Conservation (phyloP, 1,284 basidiomycete species). For the Anthracocystis panici-leucophaei region DNA sequence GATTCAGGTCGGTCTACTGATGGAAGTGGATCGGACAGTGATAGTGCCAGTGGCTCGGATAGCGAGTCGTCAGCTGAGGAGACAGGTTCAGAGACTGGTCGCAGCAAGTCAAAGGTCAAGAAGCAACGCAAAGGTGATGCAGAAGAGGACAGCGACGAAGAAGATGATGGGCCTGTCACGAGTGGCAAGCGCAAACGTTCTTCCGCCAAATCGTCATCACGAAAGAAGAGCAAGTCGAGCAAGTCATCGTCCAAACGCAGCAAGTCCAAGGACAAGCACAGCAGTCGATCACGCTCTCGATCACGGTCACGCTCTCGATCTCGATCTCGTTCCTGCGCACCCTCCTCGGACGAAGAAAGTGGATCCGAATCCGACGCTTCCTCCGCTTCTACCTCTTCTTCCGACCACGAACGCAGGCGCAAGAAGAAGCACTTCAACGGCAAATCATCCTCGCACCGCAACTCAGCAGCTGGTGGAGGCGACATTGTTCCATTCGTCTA, state of each 20-base stretch:
- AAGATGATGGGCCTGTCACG: conserved; percentile 15
- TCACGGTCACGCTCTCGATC: conserved; percentile 37
- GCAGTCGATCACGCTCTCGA: conserved; percentile 22
- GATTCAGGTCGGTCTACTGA: conserved; percentile 27
- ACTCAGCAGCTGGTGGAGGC: conserved; percentile 5
- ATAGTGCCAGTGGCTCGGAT: conserved; percentile 32
- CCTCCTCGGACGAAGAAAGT: conserved; percentile 26
- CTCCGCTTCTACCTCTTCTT: conserved; percentile 18
- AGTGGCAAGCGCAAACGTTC: conserved; percentile 48
- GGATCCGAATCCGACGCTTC: conserved; percentile 33
- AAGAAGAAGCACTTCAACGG: conserved; percentile 38
- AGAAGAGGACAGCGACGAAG: conserved; percentile 20
- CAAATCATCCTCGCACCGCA: conserved; percentile 14
- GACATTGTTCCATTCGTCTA: conserved; percentile 55
- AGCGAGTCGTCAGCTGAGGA: conserved; percentile 32
- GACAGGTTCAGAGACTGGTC: conserved; percentile 28
- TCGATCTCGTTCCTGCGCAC: conserved; percentile 25
- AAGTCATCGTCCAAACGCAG: conserved; percentile 25
- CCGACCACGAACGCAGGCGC: conserved; percentile 24
- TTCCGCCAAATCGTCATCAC: conserved; percentile 31
- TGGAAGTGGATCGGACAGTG: conserved; percentile 30
- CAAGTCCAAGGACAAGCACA: conserved; percentile 11
- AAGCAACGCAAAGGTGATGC: conserved; percentile 23
- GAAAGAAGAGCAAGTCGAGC: conserved; percentile 42
- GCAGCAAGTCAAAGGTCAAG: conserved; percentile 26